These are phyloP conservation scores for Exsudoporus floridanus DNA, from an alignment of 1,284 basidiomycete species.

Conservation along the genomic window DNA sequence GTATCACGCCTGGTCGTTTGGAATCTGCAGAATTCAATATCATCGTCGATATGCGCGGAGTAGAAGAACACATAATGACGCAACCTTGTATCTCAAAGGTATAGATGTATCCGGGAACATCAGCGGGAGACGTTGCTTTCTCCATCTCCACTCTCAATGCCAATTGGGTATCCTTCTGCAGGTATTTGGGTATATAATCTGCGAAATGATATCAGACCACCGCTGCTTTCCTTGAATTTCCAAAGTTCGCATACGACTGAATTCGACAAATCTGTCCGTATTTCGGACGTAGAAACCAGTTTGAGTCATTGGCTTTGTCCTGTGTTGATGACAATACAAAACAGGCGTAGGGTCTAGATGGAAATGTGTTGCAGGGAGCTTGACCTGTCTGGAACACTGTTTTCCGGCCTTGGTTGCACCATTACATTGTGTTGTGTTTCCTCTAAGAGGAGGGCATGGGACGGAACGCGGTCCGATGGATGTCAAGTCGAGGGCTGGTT, in stretches of 20 bases:
- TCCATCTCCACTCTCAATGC: slow-evolving; percentile 70
- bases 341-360: slow-evolving; percentile 37
- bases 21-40: slow-evolving; percentile 22
- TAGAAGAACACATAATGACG: slow-evolving; percentile 2
- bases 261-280: slow-evolving; percentile 51
- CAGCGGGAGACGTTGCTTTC: slow-evolving; percentile 55
- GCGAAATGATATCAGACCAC: slow-evolving; percentile 21
- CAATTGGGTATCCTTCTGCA: slow-evolving; percentile 60
- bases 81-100: slow-evolving; percentile 72
- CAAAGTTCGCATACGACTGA: slow-evolving; percentile 43
- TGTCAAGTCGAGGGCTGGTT: slow-evolving; percentile 7
- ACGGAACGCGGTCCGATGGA: slow-evolving; percentile 28
- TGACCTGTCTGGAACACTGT: slow-evolving; percentile 62
- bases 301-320: slow-evolving; percentile 51
- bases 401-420: slow-evolving; percentile 65
- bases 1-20: slow-evolving; percentile 34
- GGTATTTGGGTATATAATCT: slow-evolving; percentile 72
- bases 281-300: slow-evolving; percentile 56
- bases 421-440: slow-evolving; percentile 50
- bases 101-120: slow-evolving; percentile 74
- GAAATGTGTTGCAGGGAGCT: slow-evolving; percentile 45
- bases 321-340: slow-evolving; percentile 69
- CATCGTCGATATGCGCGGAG: not conserved
- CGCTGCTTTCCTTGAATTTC: not conserved
- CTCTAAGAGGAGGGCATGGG: slow-evolving; percentile 34